Evolutionary conservation across 805 yeast genomes (phyloP), one percentile per base, ranked within the genome.

Genomic region (Zygoascus biomembranicola): DNA sequence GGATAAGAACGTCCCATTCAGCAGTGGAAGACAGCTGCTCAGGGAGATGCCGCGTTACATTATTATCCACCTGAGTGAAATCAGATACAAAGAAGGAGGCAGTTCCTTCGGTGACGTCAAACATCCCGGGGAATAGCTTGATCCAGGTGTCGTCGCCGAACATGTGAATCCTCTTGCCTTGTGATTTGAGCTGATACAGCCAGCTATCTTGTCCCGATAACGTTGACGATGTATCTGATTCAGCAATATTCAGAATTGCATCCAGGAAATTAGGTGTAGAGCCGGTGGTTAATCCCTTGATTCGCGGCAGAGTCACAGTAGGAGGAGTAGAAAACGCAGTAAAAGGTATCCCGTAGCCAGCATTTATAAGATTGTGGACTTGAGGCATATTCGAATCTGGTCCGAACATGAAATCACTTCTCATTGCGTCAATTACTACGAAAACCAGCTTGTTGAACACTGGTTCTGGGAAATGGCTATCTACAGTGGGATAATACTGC

Each of bases 131-230:
- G 60, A 90, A 94, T 49, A 94, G 73, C 64, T 89, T 90, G 57
- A 90, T 69, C 99, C 99, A 94, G 1, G 99, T 94, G 65, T 94
- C 99, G 68, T 94, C 99, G 32, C 99, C 99, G 71, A 78, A 92
- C 78, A 94, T 87, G 64, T 90, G 85, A 31, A 94, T 72, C 19
- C 63, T 73, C 64, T 75, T 75, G 31, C 66, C 67, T 4, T 64
- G 64, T 1, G 52, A 46, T 11, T 61, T 52, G 69, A 90, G 74
- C 64, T 94, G 98, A 37, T 74, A 74, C 9, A 90, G 66, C 97
- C 97, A 90, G 31, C 94, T 85, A 66, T 94, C 99, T 58, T 85
- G 95, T 49, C 77, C 79, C 0, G 79, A 76, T 47, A 90, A 66
- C 9, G 87, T 83, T 0, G 90, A 78, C 1, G 80, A 72, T 39